Percentiles rank a stretch among this genome's conserved stretches.
Evolutionary conservation across 2,329 filamentous ascomycete species (phyloP).

Genomic region (Rugonectria rugulosa): DNA sequence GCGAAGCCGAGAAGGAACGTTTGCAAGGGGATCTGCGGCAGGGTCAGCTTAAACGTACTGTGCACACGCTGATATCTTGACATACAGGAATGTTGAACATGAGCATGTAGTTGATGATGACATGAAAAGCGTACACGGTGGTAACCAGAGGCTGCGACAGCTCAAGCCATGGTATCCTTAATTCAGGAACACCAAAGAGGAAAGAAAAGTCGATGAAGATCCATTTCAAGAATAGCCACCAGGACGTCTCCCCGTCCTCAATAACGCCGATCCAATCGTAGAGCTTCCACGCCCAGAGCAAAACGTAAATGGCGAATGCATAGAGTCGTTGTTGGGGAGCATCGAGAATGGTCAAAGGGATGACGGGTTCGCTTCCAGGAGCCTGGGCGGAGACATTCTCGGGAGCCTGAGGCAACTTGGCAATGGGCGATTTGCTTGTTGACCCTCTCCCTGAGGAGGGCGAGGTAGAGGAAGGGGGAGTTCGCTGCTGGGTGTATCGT

Average conservation of each 20-base stretch:
- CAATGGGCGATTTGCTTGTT: conserved; percentile 38
- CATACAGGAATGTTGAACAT: conserved; percentile 89
- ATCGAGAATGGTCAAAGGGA: conserved; percentile 83
- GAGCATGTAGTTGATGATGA: conserved; percentile 79
- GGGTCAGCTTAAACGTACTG: conserved; percentile 25
- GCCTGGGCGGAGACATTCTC: conserved; percentile 45
- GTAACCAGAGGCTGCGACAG: conserved; percentile 80
- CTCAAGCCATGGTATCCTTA: conserved; percentile 97
- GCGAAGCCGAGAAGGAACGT: conserved; percentile 75
- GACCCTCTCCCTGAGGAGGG: conserved; percentile 41
- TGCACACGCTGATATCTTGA: conserved; percentile 18
- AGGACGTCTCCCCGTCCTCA: conserved; percentile 85
- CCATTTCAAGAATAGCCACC: conserved; percentile 95
- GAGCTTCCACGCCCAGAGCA: conserved; percentile 80
- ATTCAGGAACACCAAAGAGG: conserved; percentile 83
- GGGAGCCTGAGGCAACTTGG: conserved; percentile 57
- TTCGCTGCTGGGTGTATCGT: conserved; percentile 43
- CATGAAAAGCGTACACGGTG: conserved; percentile 74
- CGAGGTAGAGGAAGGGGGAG: conserved; percentile 42
- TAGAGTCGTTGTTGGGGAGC: conserved; percentile 92
- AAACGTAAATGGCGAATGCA: conserved; percentile 78
- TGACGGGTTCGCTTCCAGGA: conserved; percentile 65
- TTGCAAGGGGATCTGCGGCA: conserved; percentile 71
- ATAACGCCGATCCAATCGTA: conserved; percentile 85
- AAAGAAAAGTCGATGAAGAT: conserved; percentile 84